Evolutionary conservation across 1,284 basidiomycete species (phyloP).

Genomic region (Rhodotorula sp.): DNA sequence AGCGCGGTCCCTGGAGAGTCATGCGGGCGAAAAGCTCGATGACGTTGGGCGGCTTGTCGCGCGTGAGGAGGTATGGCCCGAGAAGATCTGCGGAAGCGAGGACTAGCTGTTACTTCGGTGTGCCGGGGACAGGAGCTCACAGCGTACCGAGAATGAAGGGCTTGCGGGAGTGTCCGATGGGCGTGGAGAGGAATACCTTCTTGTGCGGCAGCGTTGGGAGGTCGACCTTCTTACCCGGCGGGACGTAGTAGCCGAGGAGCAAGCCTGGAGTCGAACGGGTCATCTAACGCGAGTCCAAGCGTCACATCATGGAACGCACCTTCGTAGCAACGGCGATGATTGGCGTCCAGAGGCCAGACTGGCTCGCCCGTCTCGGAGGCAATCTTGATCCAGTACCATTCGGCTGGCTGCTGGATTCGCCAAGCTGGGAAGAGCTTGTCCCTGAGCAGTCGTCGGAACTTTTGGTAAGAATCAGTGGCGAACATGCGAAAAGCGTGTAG

Average conservation of each 20-base stretch:
- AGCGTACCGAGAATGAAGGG: slow-evolving; percentile 35
- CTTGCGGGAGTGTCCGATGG: slow-evolving; percentile 42
- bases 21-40: slow-evolving; percentile 44
- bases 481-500: neutral
- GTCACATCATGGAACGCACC: slow-evolving; percentile 4
- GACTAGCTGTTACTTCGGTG: neutral
- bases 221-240: neutral
- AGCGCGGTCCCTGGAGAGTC: slow-evolving; percentile 14
- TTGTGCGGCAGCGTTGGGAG: slow-evolving; percentile 7
- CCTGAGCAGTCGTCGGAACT: slow-evolving; percentile 39
- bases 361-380: slow-evolving; percentile 37
- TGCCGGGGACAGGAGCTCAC: neutral
- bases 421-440: slow-evolving; percentile 43
- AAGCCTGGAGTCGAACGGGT: slow-evolving; percentile 8
- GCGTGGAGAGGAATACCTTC: slow-evolving; percentile 35
- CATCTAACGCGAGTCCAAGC: neutral
- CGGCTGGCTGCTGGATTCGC: slow-evolving; percentile 23
- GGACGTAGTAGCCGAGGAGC: slow-evolving; percentile 39
- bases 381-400: slow-evolving; percentile 46
- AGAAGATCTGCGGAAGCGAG: slow-evolving; percentile 18
- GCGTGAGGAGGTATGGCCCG: slow-evolving; percentile 23
- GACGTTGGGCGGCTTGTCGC: slow-evolving; percentile 22
- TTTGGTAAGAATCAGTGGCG: neutral
- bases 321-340: slow-evolving; percentile 42
- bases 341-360: slow-evolving; percentile 35